These are phyloP conservation scores for Barnettozyma californica DNA, from an alignment of 805 yeast species.

Conservation along the genomic window DNA sequence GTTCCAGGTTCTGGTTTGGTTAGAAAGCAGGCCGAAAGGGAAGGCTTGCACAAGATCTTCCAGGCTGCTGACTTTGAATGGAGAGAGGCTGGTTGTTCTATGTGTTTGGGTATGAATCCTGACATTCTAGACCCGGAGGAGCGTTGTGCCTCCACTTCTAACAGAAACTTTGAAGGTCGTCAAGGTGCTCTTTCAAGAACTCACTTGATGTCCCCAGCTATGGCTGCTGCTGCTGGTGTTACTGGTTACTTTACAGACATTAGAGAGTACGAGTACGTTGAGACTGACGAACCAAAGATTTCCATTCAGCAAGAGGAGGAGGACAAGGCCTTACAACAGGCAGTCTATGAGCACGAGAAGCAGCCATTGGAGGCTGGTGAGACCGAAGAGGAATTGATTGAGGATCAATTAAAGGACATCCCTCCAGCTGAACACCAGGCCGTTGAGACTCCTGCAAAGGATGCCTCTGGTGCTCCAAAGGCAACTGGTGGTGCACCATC, in stretches of 20 bases:
- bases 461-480: conserved; percentile 11
- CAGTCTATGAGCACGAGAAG: conserved; percentile 68
- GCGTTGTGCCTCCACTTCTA: conserved; percentile 97
- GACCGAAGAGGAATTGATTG: conserved; percentile 40
- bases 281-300: conserved; percentile 56
- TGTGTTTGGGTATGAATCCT: conserved; percentile 99
- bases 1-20: conserved; percentile 98
- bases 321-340: conserved; percentile 58
- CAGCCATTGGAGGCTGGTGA: conserved; percentile 52
- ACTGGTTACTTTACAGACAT: conserved; percentile 88
- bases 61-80: conserved; percentile 92
- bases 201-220: conserved; percentile 96
- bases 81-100: conserved; percentile 99
- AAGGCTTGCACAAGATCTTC: conserved; percentile 90
- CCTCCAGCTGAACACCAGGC: conserved; percentile 46
- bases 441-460: conserved; percentile 31
- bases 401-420: conserved; percentile 58
- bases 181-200: conserved; percentile 97
- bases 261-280: conserved; percentile 67
- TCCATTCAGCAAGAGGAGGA: conserved; percentile 40
- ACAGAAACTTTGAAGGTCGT: conserved; percentile 98
- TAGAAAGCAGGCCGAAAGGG: conserved; percentile 87
- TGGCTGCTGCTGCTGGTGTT: conserved; percentile 99
- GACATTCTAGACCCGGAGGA: conserved; percentile 93
- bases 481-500: conserved; percentile 47